Evolutionary conservation across 768 basidiomycete genomes (phyloP).

Genomic region (Tephrocybe sp.): DNA sequence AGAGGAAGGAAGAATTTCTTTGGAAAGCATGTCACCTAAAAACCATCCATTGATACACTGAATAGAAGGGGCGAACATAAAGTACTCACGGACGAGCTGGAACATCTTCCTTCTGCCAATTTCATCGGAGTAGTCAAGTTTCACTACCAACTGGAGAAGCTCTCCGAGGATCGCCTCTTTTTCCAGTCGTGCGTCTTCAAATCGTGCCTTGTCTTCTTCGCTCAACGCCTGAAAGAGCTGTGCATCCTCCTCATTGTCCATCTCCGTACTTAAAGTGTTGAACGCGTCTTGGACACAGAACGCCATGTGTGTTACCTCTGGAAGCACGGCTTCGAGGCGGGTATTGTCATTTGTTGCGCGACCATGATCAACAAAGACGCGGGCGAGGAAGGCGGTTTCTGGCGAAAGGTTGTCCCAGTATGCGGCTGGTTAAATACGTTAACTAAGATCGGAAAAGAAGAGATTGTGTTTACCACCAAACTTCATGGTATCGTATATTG

Average conservation of each 20-base stretch:
- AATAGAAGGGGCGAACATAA: neutral
- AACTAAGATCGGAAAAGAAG: neutral
- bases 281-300: slow-evolving; percentile 70
- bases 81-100: slow-evolving; percentile 70
- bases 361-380: slow-evolving; percentile 83
- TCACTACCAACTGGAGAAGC: slow-evolving; percentile 72
- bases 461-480: slow-evolving; percentile 56
- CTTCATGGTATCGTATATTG: slow-evolving; percentile 63
- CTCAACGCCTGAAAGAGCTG: slow-evolving; percentile 20
- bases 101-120: slow-evolving; percentile 89
- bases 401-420: slow-evolving; percentile 74
- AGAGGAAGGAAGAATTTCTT: slow-evolving; percentile 63
- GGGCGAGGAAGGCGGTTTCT: slow-evolving; percentile 76
- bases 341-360: slow-evolving; percentile 53
- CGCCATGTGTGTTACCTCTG: slow-evolving; percentile 82
- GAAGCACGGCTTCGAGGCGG: slow-evolving; percentile 67
- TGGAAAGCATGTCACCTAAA: slow-evolving; percentile 77
- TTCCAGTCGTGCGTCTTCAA: slow-evolving; percentile 47
- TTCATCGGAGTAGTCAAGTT: slow-evolving; percentile 90
- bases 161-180: slow-evolving; percentile 75
- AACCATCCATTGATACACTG: slow-evolving; percentile 1
- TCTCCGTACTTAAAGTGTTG: slow-evolving; percentile 41
- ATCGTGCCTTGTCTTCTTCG: slow-evolving; percentile 33
- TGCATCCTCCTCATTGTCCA: slow-evolving; percentile 21
- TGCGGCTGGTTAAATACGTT: slow-evolving; percentile 39